A percentile compares a stretch with the other conserved stretches of the same genome.
These are phyloP conservation scores for Nothophytophthora sp. DNA, from an alignment of 352 stramenopile species.

Conservation along the genomic window DNA sequence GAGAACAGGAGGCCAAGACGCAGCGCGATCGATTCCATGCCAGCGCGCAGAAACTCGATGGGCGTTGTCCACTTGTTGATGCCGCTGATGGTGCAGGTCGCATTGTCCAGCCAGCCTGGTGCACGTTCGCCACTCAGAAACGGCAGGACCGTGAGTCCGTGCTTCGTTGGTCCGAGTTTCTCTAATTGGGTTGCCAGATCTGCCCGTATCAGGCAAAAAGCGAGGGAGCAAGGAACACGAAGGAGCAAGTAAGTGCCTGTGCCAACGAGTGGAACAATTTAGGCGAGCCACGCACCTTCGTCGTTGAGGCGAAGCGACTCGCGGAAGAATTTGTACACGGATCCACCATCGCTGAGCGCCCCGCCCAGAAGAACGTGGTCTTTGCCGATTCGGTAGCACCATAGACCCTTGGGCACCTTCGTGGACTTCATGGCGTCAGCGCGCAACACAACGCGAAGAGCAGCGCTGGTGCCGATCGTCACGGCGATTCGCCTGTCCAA, in stretches of 20 bases:
- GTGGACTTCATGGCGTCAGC: slow-evolving; percentile 41
- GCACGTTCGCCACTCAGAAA: slow-evolving; percentile 94
- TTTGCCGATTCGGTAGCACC: slow-evolving; percentile 93
- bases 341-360: slow-evolving; percentile 96
- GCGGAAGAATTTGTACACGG: slow-evolving; percentile 91
- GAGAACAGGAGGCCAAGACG: slow-evolving; percentile 86
- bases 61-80: slow-evolving; percentile 92
- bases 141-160: slow-evolving; percentile 88
- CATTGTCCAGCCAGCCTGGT: slow-evolving; percentile 91
- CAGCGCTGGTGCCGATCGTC: slow-evolving; percentile 94
- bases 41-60: slow-evolving; percentile 87
- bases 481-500: slow-evolving; percentile 85
- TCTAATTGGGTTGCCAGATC: slow-evolving; percentile 34
- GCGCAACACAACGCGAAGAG: slow-evolving; percentile 88
- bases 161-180: slow-evolving; percentile 52
- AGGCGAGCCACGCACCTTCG: slow-evolving; percentile 42
- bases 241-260: too few relatives aligned
- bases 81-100: slow-evolving; percentile 89
- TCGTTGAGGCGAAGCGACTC: slow-evolving; percentile 65
- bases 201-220: slow-evolving; percentile 2
- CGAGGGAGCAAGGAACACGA: too few relatives aligned
- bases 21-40: slow-evolving; percentile 91
- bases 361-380: slow-evolving; percentile 91
- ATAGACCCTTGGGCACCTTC: slow-evolving; percentile 90
- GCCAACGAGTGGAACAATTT: too few relatives aligned